Base-by-base conservation (phyloP, 352 stramenopile genomes). In the Globisporangium splendens region DNA sequence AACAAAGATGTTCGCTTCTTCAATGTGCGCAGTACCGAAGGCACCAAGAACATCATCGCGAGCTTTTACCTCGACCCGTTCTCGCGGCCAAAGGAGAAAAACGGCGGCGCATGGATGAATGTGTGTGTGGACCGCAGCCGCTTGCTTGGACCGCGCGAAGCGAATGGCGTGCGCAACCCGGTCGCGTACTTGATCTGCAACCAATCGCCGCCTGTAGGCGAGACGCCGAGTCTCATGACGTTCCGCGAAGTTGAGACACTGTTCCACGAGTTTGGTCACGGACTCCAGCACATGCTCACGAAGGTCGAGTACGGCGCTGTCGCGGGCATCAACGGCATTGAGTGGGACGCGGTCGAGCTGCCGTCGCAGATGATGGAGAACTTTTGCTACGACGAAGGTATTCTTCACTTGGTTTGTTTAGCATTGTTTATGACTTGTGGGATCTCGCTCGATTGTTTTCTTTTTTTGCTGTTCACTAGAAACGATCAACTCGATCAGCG, bases 341-440 rank as follows among this genome's bases (percentile, higher is more conserved):
- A 99, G 73, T 99, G 96, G 96, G 97, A 99, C 79, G 97, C 97
- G 14, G 96, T 99, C 3, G 97, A 99, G 69, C 75, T 98, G 17
- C 97, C 97, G 22, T 98, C 88, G 12, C 97, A 99, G 77, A 99
- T 99, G 79, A 99, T 99, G 96, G 97, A 99, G 62, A 99, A 99
- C 72, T 99, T 97, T 79, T 98, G 95, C 73, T 99, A 99, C 72
- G 91, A 99, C 68, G 69, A 84, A 54, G 75, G 79, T 83, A 17
- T 3, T 14, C 31, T 13, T 44, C 17, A 31, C 6, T 28, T 24
- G 31, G 22, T 15, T 43, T 38, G 10, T 1, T 38, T n/a, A 18
- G n/a, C n/a, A n/a, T n/a, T n/a, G n/a, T n/a, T n/a, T n/a, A n/a
- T n/a, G n/a, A n/a, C n/a, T 53, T 38, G 39, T 44, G 41, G 50